phyloP scores from a whole-genome alignment of 1,284 basidiomycete genomes.

The Fistulinella staudtii region DNA sequence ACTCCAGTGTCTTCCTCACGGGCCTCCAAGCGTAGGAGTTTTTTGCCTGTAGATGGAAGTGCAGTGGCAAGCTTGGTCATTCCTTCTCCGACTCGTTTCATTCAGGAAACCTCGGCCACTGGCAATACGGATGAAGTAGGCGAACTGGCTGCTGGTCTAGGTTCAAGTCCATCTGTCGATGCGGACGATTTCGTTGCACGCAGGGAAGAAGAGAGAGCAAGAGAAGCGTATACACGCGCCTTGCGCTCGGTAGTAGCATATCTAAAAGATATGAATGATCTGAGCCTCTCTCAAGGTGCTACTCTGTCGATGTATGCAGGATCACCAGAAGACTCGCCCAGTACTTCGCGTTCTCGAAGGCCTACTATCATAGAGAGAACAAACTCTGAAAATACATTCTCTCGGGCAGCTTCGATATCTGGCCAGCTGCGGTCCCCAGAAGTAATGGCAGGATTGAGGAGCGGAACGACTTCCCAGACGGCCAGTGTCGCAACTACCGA shows the following conservation, averaged over 20 bases:
- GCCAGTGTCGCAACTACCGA: conserved; percentile 72
- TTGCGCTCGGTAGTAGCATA: conserved; percentile 92
- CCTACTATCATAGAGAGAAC: conserved; percentile 62
- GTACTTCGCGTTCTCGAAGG: conserved; percentile 50
- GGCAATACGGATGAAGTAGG: conserved; percentile 41
- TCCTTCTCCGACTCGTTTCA: conserved; percentile 61
- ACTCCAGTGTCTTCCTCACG: conserved; percentile 45
- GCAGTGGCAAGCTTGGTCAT: conserved; percentile 48
- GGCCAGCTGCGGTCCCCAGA: conserved; percentile 61
- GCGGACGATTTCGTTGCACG: conserved; percentile 39
- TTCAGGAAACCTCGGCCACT: conserved; percentile 48
- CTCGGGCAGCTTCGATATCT: conserved; percentile 39
- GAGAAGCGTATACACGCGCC: conserved; percentile 70
- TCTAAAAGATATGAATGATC: conserved; percentile 90
- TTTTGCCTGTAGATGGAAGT: conserved; percentile 73
- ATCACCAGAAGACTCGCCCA: conserved; percentile 39
- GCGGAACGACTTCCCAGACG: conserved; percentile 58
- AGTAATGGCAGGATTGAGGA: conserved; percentile 53
- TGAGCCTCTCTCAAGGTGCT: conserved; percentile 58
- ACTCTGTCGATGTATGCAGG: conserved; percentile 52
- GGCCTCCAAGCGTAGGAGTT: conserved; percentile 72
- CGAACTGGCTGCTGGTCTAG: conserved; percentile 31
- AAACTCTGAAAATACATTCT: conserved; percentile 38
- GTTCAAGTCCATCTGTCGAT: conserved; percentile 48
- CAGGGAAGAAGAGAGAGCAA: conserved; percentile 64